phyloP scores from a whole-genome alignment of 495 filamentous ascomycete species.

The Hyaloscypha bicolor region DNA sequence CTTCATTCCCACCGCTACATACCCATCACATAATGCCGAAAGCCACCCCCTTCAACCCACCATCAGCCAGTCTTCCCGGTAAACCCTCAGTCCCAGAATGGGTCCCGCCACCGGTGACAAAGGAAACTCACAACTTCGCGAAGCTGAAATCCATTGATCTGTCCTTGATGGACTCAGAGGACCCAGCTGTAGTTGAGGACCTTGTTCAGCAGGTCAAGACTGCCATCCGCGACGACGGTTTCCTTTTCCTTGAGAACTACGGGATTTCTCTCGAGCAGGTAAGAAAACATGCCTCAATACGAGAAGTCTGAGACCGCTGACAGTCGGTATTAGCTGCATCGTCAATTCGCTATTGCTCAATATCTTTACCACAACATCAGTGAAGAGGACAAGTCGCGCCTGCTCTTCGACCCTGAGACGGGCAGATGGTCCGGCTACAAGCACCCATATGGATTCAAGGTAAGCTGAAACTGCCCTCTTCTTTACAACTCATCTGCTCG shows the following conservation, averaged over 20 bases:
- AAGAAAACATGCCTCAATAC: slow-evolving; percentile 19
- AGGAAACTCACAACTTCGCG: slow-evolving; percentile 40
- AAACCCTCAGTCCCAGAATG: slow-evolving; percentile 48
- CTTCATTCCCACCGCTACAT: no score
- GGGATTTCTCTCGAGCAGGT: slow-evolving; percentile 50
- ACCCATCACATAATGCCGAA: slow-evolving; percentile 32
- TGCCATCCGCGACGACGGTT: slow-evolving; percentile 48
- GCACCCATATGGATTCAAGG: slow-evolving; percentile 43
- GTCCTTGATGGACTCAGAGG: slow-evolving; percentile 16
- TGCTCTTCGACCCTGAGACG: slow-evolving; percentile 43
- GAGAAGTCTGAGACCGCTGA: not conserved
- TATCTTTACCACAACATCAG: slow-evolving; percentile 48
- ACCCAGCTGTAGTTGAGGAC: slow-evolving; percentile 38
- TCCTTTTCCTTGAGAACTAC: slow-evolving; percentile 50
- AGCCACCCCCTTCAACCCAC: slow-evolving; percentile 45
- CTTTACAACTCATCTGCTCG: not conserved
- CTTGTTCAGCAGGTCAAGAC: slow-evolving; percentile 43
- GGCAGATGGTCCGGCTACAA: slow-evolving; percentile 47
- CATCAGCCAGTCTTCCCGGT: slow-evolving; percentile 37
- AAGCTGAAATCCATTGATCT: slow-evolving; percentile 45
- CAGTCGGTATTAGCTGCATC: slow-evolving; percentile 39
- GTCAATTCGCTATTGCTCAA: slow-evolving; percentile 47
- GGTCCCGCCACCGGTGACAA: slow-evolving; percentile 44
- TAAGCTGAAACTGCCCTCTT: slow-evolving; percentile 13
- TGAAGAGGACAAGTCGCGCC: slow-evolving; percentile 46